Percentiles rank a stretch among this genome's conserved stretches.
phyloP scores from a whole-genome alignment of 2,329 filamentous ascomycete genomes.

The Exophiala bonariae region DNA sequence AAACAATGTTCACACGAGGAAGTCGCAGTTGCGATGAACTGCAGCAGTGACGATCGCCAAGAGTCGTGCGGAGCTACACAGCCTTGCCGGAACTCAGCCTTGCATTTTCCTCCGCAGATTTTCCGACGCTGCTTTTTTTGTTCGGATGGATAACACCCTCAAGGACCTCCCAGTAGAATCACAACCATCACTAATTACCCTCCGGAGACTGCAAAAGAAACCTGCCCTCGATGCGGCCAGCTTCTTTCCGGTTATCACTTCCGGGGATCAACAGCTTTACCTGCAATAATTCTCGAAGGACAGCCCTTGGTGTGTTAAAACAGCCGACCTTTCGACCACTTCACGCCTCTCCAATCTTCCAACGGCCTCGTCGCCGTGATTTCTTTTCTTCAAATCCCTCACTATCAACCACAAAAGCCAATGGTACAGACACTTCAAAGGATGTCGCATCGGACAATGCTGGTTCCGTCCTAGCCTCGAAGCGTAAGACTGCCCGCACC shows the following conservation, averaged over 20 bases:
- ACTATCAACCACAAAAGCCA: slow-evolving; percentile 21
- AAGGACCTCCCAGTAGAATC: too few relatives aligned
- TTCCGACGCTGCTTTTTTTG: too few relatives aligned
- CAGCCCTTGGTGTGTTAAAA: slow-evolving; percentile 27
- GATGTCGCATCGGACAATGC: slow-evolving; percentile 5
- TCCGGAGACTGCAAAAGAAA: too few relatives aligned
- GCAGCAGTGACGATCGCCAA: too few relatives aligned
- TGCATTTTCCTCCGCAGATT: too few relatives aligned
- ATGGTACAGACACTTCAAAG: slow-evolving; percentile 11
- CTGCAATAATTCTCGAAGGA: slow-evolving; percentile 35
- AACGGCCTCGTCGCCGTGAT: slow-evolving; percentile 53
- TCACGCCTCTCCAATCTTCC: slow-evolving; percentile 36
- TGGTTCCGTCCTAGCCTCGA: slow-evolving; percentile 34
- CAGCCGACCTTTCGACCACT: slow-evolving; percentile 37
- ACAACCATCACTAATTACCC: too few relatives aligned
- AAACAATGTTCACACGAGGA: too few relatives aligned
- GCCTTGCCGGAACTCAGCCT: background rate
- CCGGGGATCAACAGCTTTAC: slow-evolving; percentile 18
- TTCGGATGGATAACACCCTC: too few relatives aligned
- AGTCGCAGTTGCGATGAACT: too few relatives aligned
- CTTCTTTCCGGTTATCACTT: slow-evolving; percentile 11
- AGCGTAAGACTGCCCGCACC: slow-evolving; percentile 51
- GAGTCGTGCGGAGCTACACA: too few relatives aligned
- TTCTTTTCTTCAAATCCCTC: slow-evolving; percentile 68
- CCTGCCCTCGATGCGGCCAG: slow-evolving; percentile 5